A percentile compares a stretch with the other conserved stretches of the same genome.
Conservation (phyloP, 2,329 filamentous ascomycete genomes). For the Endoconidiophora laricicola region DNA sequence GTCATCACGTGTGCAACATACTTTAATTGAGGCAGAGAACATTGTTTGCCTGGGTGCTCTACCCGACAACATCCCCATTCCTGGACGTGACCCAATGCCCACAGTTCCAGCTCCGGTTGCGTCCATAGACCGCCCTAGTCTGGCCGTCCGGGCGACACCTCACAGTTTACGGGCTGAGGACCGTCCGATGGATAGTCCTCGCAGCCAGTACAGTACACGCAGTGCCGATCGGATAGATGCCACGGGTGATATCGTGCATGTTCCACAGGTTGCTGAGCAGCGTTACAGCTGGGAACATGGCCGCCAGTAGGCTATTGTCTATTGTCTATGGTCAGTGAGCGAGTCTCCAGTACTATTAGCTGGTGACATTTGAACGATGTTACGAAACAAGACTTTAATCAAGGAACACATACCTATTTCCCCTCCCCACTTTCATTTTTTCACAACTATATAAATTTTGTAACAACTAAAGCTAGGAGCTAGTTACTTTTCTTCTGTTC, state of each 20-base stretch:
- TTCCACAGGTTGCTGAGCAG: constrained; percentile 32
- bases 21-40: constrained; percentile 34
- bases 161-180: neutral
- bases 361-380: constrained; percentile 4
- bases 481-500: constrained; percentile 1
- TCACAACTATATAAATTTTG: too few relatives aligned
- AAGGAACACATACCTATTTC: too few relatives aligned
- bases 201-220: constrained; percentile 35
- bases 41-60: constrained; percentile 39
- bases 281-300: constrained; percentile 34
- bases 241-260: constrained; percentile 30
- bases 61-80: constrained; percentile 28
- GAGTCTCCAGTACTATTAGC: too few relatives aligned
- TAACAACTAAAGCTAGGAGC: too few relatives aligned
- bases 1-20: constrained; percentile 26
- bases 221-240: constrained; percentile 28
- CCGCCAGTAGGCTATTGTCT: too few relatives aligned
- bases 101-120: neutral
- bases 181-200: constrained; percentile 2
- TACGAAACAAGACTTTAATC: constrained; percentile 1
- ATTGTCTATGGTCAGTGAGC: too few relatives aligned
- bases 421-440: too few relatives aligned
- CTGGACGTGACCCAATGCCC: constrained; percentile 9
- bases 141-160: constrained; percentile 15
- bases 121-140: neutral